Conservation (phyloP, 768 basidiomycete genomes). For the Filobasidium wieringae region DNA sequence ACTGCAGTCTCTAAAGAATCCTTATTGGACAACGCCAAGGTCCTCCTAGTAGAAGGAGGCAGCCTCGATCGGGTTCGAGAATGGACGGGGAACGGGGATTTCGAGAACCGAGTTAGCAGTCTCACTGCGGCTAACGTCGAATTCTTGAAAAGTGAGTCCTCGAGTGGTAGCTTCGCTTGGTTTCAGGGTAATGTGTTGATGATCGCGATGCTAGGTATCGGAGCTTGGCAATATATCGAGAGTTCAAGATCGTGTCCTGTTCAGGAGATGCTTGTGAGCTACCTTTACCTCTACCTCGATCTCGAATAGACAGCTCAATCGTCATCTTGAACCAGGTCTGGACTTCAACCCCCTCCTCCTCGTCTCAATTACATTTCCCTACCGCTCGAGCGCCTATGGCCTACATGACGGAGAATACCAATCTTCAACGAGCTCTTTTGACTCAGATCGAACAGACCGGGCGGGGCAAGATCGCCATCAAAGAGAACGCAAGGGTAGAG, state of each 20-base stretch:
- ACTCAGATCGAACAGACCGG: conserved; percentile 45
- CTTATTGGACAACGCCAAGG: conserved; percentile 42
- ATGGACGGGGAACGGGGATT: conserved; percentile 47
- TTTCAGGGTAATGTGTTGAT: conserved; percentile 11
- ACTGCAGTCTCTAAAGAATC: conserved; percentile 47
- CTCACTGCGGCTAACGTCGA: conserved; percentile 38
- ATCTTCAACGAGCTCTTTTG: conserved; percentile 76
- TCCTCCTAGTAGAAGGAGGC: conserved; percentile 71
- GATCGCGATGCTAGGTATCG: conserved; percentile 48
- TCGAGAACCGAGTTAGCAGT: conserved; percentile 40
- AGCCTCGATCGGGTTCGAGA: conserved; percentile 56
- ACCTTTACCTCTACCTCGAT: neutral
- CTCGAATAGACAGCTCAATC: neutral
- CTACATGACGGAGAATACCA: conserved; percentile 79
- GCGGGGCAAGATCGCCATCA: conserved; percentile 49
- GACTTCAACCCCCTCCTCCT: conserved; percentile 41
- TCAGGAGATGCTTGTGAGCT: conserved; percentile 68
- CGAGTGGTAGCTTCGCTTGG: neutral
- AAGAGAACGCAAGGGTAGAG: conserved; percentile 64
- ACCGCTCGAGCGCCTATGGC: conserved; percentile 50
- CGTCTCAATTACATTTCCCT: conserved; percentile 34
- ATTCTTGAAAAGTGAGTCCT: conserved; percentile 35
- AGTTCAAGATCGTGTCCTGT: conserved; percentile 55
- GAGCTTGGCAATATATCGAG: conserved; percentile 73
- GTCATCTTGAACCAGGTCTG: conserved; percentile 50